Percentiles rank a stretch among this genome's conserved stretches.
These are phyloP conservation scores for Sarocladium oryzae DNA, from an alignment of 2,329 filamentous ascomycete species.

Conservation along the genomic window DNA sequence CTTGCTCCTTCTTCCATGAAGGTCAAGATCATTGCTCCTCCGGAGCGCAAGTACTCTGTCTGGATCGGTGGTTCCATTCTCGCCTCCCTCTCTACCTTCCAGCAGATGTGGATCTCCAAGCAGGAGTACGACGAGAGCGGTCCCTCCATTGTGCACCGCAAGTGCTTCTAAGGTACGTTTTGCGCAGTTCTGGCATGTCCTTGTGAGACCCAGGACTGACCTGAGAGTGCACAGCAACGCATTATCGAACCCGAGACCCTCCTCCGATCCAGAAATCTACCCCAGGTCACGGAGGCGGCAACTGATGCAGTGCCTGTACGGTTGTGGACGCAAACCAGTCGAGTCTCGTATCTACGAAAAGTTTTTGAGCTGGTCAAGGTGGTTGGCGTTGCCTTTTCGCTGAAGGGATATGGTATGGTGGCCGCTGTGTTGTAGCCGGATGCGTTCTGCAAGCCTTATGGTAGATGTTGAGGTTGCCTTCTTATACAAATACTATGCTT, in stretches of 20 bases:
- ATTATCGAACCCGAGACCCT: conserved; percentile 16
- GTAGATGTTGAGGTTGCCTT: conserved; percentile 48
- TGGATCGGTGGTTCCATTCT: conserved; percentile 99
- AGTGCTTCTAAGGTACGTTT: conserved; percentile 92
- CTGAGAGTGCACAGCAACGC: conserved; percentile 18
- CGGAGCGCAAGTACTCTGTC: conserved; percentile 99
- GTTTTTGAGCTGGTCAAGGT: conserved; percentile 49
- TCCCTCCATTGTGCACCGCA: conserved; percentile 98
- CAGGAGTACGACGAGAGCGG: conserved; percentile 99
- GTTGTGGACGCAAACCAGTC: conserved; percentile 42
- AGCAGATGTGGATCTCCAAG: conserved; percentile 99
- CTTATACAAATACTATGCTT: conserved; percentile 46
- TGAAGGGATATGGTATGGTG: conserved; percentile 38
- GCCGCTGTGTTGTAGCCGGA: conserved; percentile 45
- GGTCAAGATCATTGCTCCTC: conserved; percentile 99
- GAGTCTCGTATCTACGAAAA: conserved; percentile 52
- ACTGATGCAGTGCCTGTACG: conserved; percentile 35
- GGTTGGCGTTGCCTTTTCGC: conserved; percentile 42
- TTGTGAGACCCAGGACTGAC: conserved; percentile 17
- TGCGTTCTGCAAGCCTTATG: conserved; percentile 42
- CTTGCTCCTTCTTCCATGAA: conserved; percentile 99
- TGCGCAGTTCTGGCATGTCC: neutral
- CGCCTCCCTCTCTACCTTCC: conserved; percentile 99
- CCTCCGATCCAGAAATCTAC: conserved; percentile 28
- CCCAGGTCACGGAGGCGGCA: conserved; percentile 39